Percentiles rank a stretch among this genome's conserved stretches.
Conservation (phyloP, 2,329 filamentous ascomycete species). For the Hypoxylon sp. region DNA sequence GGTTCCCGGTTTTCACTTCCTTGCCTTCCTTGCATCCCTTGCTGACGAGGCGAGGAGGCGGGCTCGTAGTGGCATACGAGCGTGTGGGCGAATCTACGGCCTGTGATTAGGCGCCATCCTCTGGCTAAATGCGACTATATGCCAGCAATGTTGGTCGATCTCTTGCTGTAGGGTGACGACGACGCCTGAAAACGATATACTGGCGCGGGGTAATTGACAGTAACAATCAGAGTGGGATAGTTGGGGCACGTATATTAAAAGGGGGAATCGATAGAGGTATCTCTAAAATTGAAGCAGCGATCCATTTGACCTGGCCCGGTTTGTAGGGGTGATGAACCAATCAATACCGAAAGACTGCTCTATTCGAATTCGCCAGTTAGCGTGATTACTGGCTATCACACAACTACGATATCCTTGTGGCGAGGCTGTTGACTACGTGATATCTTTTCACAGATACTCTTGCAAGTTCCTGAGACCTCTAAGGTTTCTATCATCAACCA, state of each 20-base stretch:
- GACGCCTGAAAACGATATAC: slow-evolving; percentile 24
- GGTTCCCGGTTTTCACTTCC: slow-evolving; percentile 11
- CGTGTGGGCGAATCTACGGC: slow-evolving; percentile 16
- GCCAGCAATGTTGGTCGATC: slow-evolving; percentile 26
- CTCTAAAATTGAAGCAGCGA: slow-evolving; percentile 35
- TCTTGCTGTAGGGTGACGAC: slow-evolving; percentile 24
- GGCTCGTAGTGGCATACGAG: neutral
- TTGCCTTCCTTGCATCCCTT: no score
- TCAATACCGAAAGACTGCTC: slow-evolving; percentile 16
- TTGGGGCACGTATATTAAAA: slow-evolving; percentile 31
- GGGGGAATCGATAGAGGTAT: slow-evolving; percentile 6
- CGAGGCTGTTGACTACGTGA: neutral
- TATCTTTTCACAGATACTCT: neutral
- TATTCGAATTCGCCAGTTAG: slow-evolving; percentile 14
- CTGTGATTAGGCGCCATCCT: slow-evolving; percentile 29
- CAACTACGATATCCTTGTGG: slow-evolving; percentile 23
- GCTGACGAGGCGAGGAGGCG: no score
- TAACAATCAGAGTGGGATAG: slow-evolving; percentile 13
- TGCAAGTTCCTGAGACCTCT: neutral
- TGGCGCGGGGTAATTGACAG: slow-evolving; percentile 35
- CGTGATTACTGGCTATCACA: slow-evolving; percentile 22
- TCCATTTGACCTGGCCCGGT: slow-evolving; percentile 7
- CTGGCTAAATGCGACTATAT: slow-evolving; percentile 34
- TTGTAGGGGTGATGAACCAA: slow-evolving; percentile 21
- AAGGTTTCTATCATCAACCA: neutral